phyloP scores from a whole-genome alignment of 441 rosid genomes.

The Arabidopsis hybrid region DNA sequence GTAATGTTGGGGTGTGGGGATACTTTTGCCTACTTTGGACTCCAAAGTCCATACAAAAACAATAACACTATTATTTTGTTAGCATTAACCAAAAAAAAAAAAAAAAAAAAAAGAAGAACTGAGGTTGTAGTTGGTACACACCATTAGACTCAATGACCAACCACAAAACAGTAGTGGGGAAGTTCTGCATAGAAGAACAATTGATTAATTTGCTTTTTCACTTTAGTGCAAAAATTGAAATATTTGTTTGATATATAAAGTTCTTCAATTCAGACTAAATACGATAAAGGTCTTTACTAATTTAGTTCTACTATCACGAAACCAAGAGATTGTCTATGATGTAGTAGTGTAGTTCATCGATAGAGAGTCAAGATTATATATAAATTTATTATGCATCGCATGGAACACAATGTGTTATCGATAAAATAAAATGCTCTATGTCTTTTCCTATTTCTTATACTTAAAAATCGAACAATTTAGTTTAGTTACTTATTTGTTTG shows the following conservation, averaged over 20 bases:
- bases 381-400: slow-evolving; percentile 34
- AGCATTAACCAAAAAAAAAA: neutral
- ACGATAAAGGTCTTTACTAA: neutral
- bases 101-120: neutral
- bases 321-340: neutral
- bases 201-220: neutral
- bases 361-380: slow-evolving; percentile 4
- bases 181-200: slow-evolving; percentile 3
- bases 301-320: neutral
- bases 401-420: slow-evolving; percentile 39
- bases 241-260: neutral
- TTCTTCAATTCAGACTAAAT: neutral
- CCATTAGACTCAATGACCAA: slow-evolving; percentile 3
- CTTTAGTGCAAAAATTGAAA: neutral
- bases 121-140: slow-evolving; percentile 6
- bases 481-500: slow-evolving; percentile 14
- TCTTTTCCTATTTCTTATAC: slow-evolving; percentile 17
- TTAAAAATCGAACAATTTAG: neutral
- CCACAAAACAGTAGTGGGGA: slow-evolving; percentile 5
- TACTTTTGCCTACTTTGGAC: slow-evolving; percentile 32
- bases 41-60: too few relatives aligned
- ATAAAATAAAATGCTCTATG: slow-evolving; percentile 30
- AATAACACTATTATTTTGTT: neutral
- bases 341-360: slow-evolving; percentile 18
- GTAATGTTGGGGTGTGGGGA: slow-evolving; percentile 37